Evolutionary conservation across 1,139 yeast genomes (phyloP).

Genomic region (Saccharomyces hybrid): DNA sequence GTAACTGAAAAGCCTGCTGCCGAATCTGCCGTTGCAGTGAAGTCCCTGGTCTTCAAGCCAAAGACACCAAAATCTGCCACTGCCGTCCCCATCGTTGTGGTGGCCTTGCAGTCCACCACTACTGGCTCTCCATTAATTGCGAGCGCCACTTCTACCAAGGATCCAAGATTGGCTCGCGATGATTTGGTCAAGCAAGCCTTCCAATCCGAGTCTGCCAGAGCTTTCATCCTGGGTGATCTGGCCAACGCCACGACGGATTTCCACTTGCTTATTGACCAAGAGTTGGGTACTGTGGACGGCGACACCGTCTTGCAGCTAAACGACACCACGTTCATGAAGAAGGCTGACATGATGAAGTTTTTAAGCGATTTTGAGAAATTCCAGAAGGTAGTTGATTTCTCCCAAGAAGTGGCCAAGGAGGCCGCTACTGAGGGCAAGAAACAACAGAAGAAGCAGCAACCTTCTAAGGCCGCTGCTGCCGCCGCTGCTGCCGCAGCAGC

Average conservation of each 20-base stretch:
- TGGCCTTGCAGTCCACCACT: constrained; percentile 62
- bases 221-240: constrained; percentile 58
- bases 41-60: constrained; percentile 82
- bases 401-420: constrained; percentile 26
- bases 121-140: constrained; percentile 67
- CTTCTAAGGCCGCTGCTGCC: constrained; percentile 34
- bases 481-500: background rate
- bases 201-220: constrained; percentile 49
- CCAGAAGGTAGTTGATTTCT: constrained; percentile 56
- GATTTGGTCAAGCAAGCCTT: constrained; percentile 67
- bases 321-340: constrained; percentile 48
- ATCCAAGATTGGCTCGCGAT: constrained; percentile 80
- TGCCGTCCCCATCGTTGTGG: constrained; percentile 76
- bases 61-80: constrained; percentile 77
- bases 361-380: constrained; percentile 39
- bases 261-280: constrained; percentile 57
- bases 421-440: constrained; percentile 22
- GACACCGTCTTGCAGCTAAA: constrained; percentile 45
- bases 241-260: constrained; percentile 50
- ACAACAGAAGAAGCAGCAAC: constrained; percentile 15
- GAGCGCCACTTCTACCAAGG: constrained; percentile 62
- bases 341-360: constrained; percentile 48
- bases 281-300: constrained; percentile 39
- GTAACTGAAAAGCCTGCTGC: constrained; percentile 38
- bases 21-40: constrained; percentile 45